These are phyloP conservation scores for Dactylis glomerata DNA, from an alignment of 176 grass and related monocot species.

Conservation along the genomic window DNA sequence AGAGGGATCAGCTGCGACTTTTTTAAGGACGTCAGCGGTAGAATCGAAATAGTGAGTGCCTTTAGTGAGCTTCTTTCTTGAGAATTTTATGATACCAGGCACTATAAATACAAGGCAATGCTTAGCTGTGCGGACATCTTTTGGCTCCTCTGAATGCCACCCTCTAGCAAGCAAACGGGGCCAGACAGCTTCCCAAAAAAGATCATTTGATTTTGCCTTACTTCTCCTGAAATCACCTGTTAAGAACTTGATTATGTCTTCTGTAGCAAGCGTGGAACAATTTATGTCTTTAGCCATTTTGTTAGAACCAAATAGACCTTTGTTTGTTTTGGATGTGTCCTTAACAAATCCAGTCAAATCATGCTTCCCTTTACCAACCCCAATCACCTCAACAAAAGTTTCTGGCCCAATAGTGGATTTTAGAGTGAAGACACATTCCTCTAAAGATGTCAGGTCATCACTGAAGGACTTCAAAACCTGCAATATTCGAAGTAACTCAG, in stretches of 20 bases:
- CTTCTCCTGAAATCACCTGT: constrained; percentile 64
- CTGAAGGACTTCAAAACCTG: constrained; percentile 53
- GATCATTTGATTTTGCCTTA: constrained; percentile 58
- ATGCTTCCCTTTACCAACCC: constrained; percentile 58
- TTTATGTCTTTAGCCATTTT: constrained; percentile 51
- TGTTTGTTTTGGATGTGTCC: constrained; percentile 46
- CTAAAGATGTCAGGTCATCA: constrained; percentile 37
- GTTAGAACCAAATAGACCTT: not conserved
- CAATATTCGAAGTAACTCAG: constrained; percentile 12
- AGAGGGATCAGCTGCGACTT: constrained; percentile 47
- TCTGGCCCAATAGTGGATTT: constrained; percentile 47
- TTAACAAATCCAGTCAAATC: constrained; percentile 50
- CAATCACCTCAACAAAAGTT: constrained; percentile 50
- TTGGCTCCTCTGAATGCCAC: constrained; percentile 74
- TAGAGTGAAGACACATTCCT: constrained; percentile 52
- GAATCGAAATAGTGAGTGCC: constrained; percentile 63
- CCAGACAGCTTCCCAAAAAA: constrained; percentile 74
- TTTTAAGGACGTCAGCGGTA: constrained; percentile 53
- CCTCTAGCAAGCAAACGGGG: constrained; percentile 63
- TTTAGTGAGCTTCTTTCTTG: constrained; percentile 54
- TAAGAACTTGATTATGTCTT: constrained; percentile 57
- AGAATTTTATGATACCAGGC: constrained; percentile 49
- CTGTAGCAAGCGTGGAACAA: constrained; percentile 42
- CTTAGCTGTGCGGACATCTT: constrained; percentile 43
- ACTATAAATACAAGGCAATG: constrained; percentile 50